Conservation (phyloP, 1,284 basidiomycete genomes). For the Leccinum solheimii region DNA sequence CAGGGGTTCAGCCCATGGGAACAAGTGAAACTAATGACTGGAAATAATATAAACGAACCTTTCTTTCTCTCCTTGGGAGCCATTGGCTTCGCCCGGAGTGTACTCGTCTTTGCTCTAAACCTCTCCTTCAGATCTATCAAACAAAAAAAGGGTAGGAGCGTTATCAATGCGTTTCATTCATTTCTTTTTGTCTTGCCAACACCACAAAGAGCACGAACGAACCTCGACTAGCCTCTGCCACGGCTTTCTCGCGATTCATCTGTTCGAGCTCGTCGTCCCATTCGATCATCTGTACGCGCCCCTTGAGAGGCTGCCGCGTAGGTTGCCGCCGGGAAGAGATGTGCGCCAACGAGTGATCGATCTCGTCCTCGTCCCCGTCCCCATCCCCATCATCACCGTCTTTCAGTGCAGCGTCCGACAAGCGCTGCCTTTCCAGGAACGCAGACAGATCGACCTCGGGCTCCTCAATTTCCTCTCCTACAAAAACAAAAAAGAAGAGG, state of each 20-base stretch:
- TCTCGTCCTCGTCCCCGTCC: conserved; percentile 55
- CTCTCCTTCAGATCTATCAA: conserved; percentile 63
- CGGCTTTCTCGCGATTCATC: conserved; percentile 65
- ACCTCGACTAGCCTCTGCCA: conserved; percentile 75
- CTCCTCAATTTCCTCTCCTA: conserved; percentile 67
- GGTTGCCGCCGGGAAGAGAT: conserved; percentile 39
- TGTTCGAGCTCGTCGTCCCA: conserved; percentile 68
- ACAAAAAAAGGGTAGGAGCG: neutral
- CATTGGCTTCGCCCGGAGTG: conserved; percentile 44
- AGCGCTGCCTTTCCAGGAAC: conserved; percentile 63
- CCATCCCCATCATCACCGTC: conserved; percentile 13
- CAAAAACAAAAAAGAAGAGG: neutral
- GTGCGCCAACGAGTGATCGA: conserved; percentile 59
- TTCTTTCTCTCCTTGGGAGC: conserved; percentile 34
- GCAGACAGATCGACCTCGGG: conserved; percentile 70
- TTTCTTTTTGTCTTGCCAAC: neutral
- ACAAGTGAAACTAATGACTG: neutral
- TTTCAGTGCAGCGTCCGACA: conserved; percentile 37
- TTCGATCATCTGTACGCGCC: conserved; percentile 59
- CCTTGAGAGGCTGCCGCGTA: conserved; percentile 47
- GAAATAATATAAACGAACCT: conserved; percentile 27
- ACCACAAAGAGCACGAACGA: conserved; percentile 11
- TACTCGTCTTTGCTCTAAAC: conserved; percentile 60
- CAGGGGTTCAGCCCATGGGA: conserved; percentile 7
- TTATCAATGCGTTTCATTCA: neutral